These are phyloP conservation scores for Pelomyxa schiedti DNA, from an alignment of 78 protist genomes.

Conservation along the genomic window DNA sequence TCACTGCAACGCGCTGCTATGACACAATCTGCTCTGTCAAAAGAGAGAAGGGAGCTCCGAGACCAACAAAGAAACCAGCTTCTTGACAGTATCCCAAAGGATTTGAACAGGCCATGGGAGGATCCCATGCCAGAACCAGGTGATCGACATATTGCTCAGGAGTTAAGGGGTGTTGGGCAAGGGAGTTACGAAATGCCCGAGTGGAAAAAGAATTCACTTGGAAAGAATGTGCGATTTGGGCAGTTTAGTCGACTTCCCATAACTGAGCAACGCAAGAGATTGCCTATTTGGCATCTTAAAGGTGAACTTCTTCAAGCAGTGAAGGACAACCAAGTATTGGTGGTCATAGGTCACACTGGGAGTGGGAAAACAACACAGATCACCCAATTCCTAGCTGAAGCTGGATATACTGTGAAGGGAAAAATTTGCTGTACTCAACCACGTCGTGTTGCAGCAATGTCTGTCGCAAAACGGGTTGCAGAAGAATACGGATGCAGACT, in stretches of 20 bases:
- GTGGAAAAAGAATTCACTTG: not conserved
- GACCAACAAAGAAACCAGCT: conserved; percentile 47
- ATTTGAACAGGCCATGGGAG: conserved; percentile 59
- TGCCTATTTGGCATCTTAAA: conserved; percentile 76
- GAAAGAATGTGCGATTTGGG: not conserved
- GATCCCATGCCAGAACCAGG: conserved; percentile 72
- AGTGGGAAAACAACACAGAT: conserved; percentile 60
- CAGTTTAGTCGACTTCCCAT: not conserved
- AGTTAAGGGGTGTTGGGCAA: conserved; percentile 7
- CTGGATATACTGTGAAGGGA: conserved; percentile 67
- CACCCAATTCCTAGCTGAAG: conserved; percentile 89
- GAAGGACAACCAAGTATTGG: conserved; percentile 43
- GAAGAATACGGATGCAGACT: conserved; percentile 96
- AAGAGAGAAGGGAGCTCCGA: conserved; percentile 78
- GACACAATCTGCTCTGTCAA: conserved; percentile 63
- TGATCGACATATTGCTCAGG: conserved; percentile 68
- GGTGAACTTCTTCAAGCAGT: conserved; percentile 66
- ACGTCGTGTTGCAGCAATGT: conserved; percentile 98
- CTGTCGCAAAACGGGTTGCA: conserved; percentile 96
- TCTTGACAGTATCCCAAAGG: conserved; percentile 63
- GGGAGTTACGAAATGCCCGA: not conserved
- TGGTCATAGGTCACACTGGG: conserved; percentile 90
- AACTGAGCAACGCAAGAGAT: conserved; percentile 72
- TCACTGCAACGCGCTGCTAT: conserved; percentile 85
- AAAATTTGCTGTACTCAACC: conserved; percentile 94